Conservation (phyloP, 306 rosid species). For the Pyrus communis region DNA sequence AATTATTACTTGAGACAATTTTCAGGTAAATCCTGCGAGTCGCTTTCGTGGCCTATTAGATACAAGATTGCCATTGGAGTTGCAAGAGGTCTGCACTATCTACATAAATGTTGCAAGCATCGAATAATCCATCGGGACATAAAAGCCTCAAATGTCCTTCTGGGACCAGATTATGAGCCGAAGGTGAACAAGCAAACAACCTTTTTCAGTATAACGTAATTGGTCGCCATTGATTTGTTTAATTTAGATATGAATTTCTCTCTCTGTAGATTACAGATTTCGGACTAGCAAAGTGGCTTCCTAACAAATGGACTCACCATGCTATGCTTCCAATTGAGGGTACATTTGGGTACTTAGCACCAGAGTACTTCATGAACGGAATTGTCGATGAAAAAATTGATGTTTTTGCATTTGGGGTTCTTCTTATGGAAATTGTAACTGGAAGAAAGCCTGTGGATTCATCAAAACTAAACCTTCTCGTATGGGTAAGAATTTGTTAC, state of each 20-base stretch:
- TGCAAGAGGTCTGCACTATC: constrained; percentile 91
- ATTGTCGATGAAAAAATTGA: constrained; percentile 90
- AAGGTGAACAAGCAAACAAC: constrained; percentile 40
- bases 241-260: neutral
- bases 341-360: constrained; percentile 90
- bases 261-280: constrained; percentile 65
- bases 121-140: constrained; percentile 91
- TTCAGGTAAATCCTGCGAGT: constrained; percentile 47
- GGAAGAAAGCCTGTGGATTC: constrained; percentile 91
- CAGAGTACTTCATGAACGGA: constrained; percentile 94
- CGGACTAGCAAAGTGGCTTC: constrained; percentile 99
- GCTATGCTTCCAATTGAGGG: constrained; percentile 92
- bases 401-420: constrained; percentile 74
- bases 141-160: constrained; percentile 92
- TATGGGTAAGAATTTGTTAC: constrained; percentile 53
- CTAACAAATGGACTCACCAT: constrained; percentile 95
- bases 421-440: constrained; percentile 77
- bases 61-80: constrained; percentile 77
- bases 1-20: neutral
- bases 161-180: constrained; percentile 87
- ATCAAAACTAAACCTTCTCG: constrained; percentile 68
- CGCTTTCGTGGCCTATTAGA: constrained; percentile 70
- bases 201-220: neutral
- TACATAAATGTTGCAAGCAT: constrained; percentile 79
- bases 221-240: neutral